These are phyloP conservation scores for Fusarium praegraminearum DNA, from an alignment of 2,329 filamentous ascomycete species.

Conservation along the genomic window DNA sequence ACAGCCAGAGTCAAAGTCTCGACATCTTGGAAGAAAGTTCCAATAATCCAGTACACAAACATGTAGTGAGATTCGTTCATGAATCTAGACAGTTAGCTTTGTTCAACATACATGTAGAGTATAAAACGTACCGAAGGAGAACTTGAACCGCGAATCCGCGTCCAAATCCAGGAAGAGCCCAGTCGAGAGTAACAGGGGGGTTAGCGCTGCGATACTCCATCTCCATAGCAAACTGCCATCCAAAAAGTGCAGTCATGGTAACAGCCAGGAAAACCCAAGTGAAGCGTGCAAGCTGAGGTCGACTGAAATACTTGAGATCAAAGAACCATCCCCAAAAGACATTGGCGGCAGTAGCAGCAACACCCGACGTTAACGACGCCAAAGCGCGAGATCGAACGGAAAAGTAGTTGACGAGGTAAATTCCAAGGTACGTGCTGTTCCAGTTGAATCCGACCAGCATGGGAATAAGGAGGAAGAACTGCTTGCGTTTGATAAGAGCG, in stretches of 20 bases:
- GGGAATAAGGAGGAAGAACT: constrained; percentile 62
- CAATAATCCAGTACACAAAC: constrained; percentile 65
- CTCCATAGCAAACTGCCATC: constrained; percentile 63
- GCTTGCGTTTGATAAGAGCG: constrained; percentile 56
- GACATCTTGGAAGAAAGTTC: constrained; percentile 63
- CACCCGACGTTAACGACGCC: constrained; percentile 58
- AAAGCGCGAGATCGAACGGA: constrained; percentile 62
- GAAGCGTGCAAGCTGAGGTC: constrained; percentile 57
- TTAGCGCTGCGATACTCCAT: constrained; percentile 56
- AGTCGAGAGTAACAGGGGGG: constrained; percentile 58
- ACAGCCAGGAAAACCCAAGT: constrained; percentile 58
- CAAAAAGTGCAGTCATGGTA: constrained; percentile 58
- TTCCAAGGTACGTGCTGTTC: constrained; percentile 63
- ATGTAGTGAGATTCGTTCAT: constrained; percentile 65
- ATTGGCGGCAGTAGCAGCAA: constrained; percentile 60
- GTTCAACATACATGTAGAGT: accelerated
- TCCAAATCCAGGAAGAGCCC: constrained; percentile 58
- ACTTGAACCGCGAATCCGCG: constrained; percentile 62
- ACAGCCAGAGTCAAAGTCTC: constrained; percentile 64
- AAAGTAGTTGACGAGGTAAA: constrained; percentile 66
- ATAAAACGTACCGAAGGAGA: constrained; percentile 55
- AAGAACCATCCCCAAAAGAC: constrained; percentile 64
- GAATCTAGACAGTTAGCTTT: constrained; percentile 48
- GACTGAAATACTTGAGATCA: constrained; percentile 57
- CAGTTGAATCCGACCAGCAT: constrained; percentile 64